phyloP scores from a whole-genome alignment of 768 basidiomycete genomes.

The Grammothele lineata region DNA sequence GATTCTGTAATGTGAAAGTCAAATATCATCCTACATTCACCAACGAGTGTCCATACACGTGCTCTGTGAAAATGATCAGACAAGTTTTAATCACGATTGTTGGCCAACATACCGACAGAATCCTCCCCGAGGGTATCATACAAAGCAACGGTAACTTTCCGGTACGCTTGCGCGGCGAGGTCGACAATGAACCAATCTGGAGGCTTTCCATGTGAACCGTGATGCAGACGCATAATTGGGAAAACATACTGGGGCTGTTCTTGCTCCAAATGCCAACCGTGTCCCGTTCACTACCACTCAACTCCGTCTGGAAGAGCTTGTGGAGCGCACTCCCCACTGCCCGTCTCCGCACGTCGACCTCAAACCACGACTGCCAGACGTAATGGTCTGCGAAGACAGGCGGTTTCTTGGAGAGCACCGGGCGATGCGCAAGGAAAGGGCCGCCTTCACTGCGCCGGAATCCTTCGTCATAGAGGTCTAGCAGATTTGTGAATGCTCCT shows the following conservation, averaged over 20 bases:
- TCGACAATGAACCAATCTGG: conserved; percentile 94
- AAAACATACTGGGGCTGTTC: conserved; percentile 67
- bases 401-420: conserved; percentile 58
- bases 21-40: too few relatives aligned
- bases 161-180: conserved; percentile 75
- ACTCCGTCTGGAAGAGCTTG: conserved; percentile 56
- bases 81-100: too few relatives aligned
- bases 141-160: conserved; percentile 78
- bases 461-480: conserved; percentile 64
- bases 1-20: conserved; percentile 53
- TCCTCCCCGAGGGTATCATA: conserved; percentile 94
- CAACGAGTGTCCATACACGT: too few relatives aligned
- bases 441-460: conserved; percentile 43
- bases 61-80: conserved; percentile 49
- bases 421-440: conserved; percentile 65
- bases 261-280: conserved; percentile 83
- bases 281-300: conserved; percentile 55
- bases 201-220: background rate
- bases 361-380: conserved; percentile 72
- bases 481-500: conserved; percentile 46
- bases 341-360: conserved; percentile 69
- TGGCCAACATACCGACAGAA: conserved; percentile 89
- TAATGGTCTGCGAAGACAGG: conserved; percentile 65
- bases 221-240: background rate
- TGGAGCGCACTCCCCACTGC: conserved; percentile 73